A percentile compares a stretch with the other conserved stretches of the same genome.
phyloP scores from a whole-genome alignment of 306 rosid genomes.

The Cotoneaster glaucophyllus region DNA sequence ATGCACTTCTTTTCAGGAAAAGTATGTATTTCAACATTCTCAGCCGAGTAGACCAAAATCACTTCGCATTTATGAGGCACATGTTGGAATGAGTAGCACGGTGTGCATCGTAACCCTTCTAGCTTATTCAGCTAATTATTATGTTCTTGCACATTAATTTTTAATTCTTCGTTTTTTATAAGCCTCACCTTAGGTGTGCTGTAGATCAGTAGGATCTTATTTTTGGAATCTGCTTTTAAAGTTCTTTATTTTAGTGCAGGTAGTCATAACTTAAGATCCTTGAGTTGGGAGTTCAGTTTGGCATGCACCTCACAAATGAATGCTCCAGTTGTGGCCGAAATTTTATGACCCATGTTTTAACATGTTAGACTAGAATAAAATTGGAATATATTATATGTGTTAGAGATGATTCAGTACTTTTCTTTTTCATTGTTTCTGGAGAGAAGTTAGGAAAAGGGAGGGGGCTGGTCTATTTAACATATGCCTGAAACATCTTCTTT shows the following conservation, averaged over 20 bases:
- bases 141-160: slow-evolving; percentile 1
- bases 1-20: slow-evolving; percentile 52
- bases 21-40: slow-evolving; percentile 68
- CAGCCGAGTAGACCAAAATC: slow-evolving; percentile 87
- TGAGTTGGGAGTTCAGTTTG: neutral
- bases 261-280: neutral
- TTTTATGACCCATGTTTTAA: too few relatives aligned
- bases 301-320: neutral
- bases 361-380: too few relatives aligned
- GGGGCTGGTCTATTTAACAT: neutral
- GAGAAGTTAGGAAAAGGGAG: too few relatives aligned
- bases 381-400: too few relatives aligned
- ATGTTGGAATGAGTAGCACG: slow-evolving; percentile 97
- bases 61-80: slow-evolving; percentile 91
- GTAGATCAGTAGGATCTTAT: neutral
- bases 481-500: neutral
- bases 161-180: neutral
- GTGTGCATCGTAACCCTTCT: slow-evolving; percentile 40
- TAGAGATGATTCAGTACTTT: neutral
- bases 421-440: neutral
- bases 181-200: neutral
- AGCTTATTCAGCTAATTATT: slow-evolving; percentile 19
- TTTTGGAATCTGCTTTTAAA: neutral
- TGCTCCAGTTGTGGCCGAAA: neutral
- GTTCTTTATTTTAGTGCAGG: neutral